Evolutionary conservation across 805 yeast species (phyloP), one percentile per base, ranked within the genome.

Genomic region (Debaryomyces tyrocola): DNA sequence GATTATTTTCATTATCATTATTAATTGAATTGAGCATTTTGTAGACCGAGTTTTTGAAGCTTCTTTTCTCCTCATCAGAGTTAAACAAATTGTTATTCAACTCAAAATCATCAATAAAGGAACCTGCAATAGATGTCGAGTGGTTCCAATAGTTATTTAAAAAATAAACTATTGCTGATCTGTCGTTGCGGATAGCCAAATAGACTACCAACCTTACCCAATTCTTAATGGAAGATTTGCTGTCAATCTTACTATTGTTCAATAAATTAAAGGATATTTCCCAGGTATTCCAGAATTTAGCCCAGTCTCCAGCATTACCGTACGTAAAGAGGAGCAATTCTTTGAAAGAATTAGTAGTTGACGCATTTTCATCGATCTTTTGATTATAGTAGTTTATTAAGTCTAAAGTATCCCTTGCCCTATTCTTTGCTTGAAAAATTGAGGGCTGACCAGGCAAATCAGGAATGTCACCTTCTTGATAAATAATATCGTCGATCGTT

Each of bases 251-350:
- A 15, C 44, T 40, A 21, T 24, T 35, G 28, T 39, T 36, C 33
- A 47, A 38, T 18, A 54, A 45, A 33, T 53, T 51, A 44, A 49
- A 43, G 18, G 58, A 51, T 1, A 44, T 41, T 14, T 70, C 61
- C 77, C 77, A 73, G 40, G 65, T 58, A 8, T 47, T 45, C 78
- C 78, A 73, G 55, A 73, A 73, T 38, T 54, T 44, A 3, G 45
- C 46, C 75, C 76, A 73, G 28, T 66, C 57, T 9, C 65, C 64
- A 10, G 71, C 62, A 43, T 69, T 70, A 3, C 77, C 78, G 45
- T 66, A 69, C 1, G 68, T 60, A 41, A 61, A 62, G 35, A 73
- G 59, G 6, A 63, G 51, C n/a, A 67, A 55, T 45, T 73, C 77
- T 31, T 58, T 54, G 36, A 68, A 58, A 10, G 66, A 57, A 4